Percentiles rank a stretch among this genome's conserved stretches.
Conservation (phyloP, 2,329 filamentous ascomycete species). For the Trichoderma brevicompactum region DNA sequence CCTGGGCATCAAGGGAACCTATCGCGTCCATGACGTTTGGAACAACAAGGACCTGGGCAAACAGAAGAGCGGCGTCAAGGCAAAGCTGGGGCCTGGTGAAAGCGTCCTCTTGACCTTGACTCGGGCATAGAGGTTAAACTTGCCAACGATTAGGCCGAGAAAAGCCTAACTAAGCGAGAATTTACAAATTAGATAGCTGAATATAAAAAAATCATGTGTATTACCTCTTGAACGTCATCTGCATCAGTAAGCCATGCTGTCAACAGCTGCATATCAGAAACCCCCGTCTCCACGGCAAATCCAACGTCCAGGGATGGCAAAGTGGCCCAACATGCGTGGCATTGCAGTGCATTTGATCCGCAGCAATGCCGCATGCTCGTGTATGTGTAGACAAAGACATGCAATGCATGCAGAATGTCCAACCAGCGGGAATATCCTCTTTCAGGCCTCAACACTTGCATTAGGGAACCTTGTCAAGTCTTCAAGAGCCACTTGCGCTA, state of each 20-base stretch:
- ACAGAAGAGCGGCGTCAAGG: slow-evolving; percentile 15
- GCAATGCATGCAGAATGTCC: background rate
- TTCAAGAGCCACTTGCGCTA: slow-evolving; percentile 10
- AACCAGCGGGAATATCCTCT: slow-evolving; percentile 1
- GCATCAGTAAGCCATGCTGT: slow-evolving; percentile 13
- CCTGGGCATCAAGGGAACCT: slow-evolving; percentile 28
- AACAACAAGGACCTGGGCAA: slow-evolving; percentile 28
- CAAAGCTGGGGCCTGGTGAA: slow-evolving; percentile 26
- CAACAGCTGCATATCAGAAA: slow-evolving; percentile 1
- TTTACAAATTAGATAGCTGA: slow-evolving; percentile 1
- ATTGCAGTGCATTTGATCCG: background rate
- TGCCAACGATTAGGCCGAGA: background rate
- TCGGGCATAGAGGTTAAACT: slow-evolving; percentile 5
- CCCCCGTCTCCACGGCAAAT: background rate
- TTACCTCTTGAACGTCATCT: slow-evolving; percentile 10
- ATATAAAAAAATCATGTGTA: background rate
- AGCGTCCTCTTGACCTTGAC: slow-evolving; percentile 27
- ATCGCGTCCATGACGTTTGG: slow-evolving; percentile 31
- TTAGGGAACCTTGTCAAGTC: slow-evolving; percentile 7
- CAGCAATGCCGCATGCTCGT: background rate
- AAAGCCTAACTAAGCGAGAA: background rate
- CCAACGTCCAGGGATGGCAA: background rate
- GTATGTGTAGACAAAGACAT: background rate
- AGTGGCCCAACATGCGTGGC: slow-evolving; percentile 25
- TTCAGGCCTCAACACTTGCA: slow-evolving; percentile 25